These are phyloP conservation scores for Penicillium sumatraense DNA, from an alignment of 2,329 filamentous ascomycete species.

Conservation along the genomic window DNA sequence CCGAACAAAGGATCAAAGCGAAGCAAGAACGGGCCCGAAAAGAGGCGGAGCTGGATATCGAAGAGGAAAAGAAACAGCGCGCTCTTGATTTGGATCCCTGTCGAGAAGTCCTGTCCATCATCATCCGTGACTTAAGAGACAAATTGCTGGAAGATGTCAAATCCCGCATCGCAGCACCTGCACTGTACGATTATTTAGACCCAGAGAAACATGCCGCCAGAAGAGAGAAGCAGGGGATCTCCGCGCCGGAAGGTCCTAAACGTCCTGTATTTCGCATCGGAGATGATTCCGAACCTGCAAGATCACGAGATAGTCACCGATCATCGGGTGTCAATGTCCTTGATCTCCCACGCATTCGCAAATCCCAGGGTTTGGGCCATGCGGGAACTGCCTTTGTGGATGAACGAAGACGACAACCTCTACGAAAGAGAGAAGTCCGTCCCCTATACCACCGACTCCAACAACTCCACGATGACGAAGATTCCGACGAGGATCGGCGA, in stretches of 20 bases:
- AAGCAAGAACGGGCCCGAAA: conserved; percentile 69
- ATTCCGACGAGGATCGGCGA: conserved; percentile 82
- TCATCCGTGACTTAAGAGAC: conserved; percentile 80
- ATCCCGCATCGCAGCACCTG: conserved; percentile 80
- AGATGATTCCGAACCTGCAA: conserved; percentile 50
- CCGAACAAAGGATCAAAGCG: conserved; percentile 62
- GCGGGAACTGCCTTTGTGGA: conserved; percentile 69
- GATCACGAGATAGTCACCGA: conserved; percentile 44
- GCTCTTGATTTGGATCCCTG: conserved; percentile 92
- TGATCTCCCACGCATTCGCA: conserved; percentile 75
- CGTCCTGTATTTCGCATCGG: conserved; percentile 61
- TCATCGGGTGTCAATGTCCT: conserved; percentile 60
- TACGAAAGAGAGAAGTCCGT: conserved; percentile 68
- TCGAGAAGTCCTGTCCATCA: conserved; percentile 75
- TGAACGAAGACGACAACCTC: conserved; percentile 64
- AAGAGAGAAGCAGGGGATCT: conserved; percentile 76
- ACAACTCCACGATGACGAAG: conserved; percentile 74
- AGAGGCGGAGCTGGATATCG: conserved; percentile 80
- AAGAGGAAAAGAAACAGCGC: conserved; percentile 86
- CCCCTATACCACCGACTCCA: conserved; percentile 81
- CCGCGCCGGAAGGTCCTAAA: conserved; percentile 67
- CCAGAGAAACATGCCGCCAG: conserved; percentile 80
- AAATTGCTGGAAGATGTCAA: conserved; percentile 89
- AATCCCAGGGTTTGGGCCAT: conserved; percentile 62
- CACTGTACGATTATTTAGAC: conserved; percentile 79